Base-by-base conservation (phyloP, 2,329 filamentous ascomycete genomes). In the Penicillium sp. region DNA sequence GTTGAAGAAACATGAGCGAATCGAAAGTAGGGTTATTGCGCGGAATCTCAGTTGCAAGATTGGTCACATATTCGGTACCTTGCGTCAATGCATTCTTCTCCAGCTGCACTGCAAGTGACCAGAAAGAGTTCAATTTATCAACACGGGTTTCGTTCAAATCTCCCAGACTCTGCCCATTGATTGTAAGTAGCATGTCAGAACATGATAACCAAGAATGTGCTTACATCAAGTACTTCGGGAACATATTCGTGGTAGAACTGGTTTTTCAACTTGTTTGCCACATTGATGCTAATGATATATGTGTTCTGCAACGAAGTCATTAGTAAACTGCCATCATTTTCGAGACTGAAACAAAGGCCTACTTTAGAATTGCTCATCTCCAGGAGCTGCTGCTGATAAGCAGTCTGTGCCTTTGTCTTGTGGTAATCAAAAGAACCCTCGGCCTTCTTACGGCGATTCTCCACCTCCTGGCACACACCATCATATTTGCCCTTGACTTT, bases 181-280 rank as follows among this genome's bases (percentile, higher is more conserved):
- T 16, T 47, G 57, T 55, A 20, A 60, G 55, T 46, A 42, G 58
- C 62, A 16, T 26, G 63, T 51, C 35, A 47, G 20, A 14, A 6
- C 4, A 20, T 28, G 2, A 35, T 35, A 28, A 28, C 8, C 30
- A 33, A 14, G 14, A 20, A 33, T 23, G 18, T 20, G 63, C 79
- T 74, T 74, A 92, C 92, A 75, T 97, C 90, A 69, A 99, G 82
- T 58, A 97, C 77, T 69, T 97, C 94, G 8, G 94, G 94, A 20
- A 99, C 82, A 71, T 97, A 97, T 72, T 97, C 91, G 70, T 97
- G 88, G 69, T 96, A 99, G 77, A 97, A 97, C 69, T 88, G 90
- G 70, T 97, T 91, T 77, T 97, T 99, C 68, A 96, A 87, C 77
- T 94, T 96, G 75, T 99, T 99, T 33, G 92, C 95, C 58, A 97